Conservation (phyloP, 192 early-diverging fungal genomes). For the Podila verticillata region DNA sequence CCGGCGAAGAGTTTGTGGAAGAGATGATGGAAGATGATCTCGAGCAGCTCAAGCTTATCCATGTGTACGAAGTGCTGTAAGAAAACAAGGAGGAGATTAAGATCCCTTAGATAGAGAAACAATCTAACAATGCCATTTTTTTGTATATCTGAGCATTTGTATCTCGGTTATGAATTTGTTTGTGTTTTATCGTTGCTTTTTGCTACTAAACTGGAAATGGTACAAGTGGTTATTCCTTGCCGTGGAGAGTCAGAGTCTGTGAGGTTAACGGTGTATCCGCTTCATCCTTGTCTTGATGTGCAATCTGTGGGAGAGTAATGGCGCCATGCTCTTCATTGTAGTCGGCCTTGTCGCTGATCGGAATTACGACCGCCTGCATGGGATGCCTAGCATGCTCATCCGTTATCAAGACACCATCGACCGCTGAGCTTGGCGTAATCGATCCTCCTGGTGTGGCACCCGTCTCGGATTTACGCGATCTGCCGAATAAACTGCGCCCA, state of each 20-base stretch:
- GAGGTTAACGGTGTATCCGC: background rate
- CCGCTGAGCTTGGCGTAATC: background rate
- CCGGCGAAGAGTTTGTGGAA: constrained; percentile 57
- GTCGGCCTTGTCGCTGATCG: background rate
- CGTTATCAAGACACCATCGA: background rate
- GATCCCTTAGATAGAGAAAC: background rate
- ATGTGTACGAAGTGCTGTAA: constrained; percentile 64
- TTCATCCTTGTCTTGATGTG: background rate
- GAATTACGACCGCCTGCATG: background rate
- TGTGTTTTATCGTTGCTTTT: background rate
- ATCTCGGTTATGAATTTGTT: background rate
- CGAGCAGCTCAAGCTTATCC: constrained; percentile 61
- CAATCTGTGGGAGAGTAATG: background rate
- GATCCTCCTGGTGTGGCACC: background rate
- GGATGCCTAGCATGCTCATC: background rate
- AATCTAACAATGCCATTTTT: background rate
- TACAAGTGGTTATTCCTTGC: background rate
- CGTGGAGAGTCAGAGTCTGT: background rate
- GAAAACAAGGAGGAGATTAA: too few species aligned
- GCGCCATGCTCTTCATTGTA: background rate
- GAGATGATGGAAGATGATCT: constrained; percentile 63
- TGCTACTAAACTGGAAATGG: background rate
- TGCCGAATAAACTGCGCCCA: background rate
- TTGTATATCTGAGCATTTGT: background rate
- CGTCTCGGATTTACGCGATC: background rate